These are phyloP conservation scores for Sarocladiaceae sp. DNA, from an alignment of 2,329 filamentous ascomycete species.

Conservation along the genomic window DNA sequence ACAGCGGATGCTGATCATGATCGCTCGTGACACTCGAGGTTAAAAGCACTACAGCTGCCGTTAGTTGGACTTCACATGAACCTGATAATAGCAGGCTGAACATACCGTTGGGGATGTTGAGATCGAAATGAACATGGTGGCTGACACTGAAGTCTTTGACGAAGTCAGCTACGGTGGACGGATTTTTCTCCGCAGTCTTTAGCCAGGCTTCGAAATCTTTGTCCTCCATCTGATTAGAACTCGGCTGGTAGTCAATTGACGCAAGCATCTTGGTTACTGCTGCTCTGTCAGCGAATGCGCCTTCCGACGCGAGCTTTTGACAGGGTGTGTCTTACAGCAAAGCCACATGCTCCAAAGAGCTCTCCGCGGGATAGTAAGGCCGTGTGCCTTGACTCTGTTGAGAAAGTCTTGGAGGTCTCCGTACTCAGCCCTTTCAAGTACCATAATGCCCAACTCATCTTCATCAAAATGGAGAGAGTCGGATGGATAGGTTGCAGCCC, in stretches of 20 bases:
- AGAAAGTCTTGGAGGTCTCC: not conserved
- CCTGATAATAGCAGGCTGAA: not conserved
- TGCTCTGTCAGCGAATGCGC: not conserved
- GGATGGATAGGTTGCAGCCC: not conserved
- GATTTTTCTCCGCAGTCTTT: not conserved
- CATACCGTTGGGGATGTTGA: not conserved
- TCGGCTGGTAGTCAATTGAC: not conserved
- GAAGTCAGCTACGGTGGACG: not conserved
- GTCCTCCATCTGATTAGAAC: not conserved
- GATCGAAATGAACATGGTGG: not conserved
- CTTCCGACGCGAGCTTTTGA: not conserved
- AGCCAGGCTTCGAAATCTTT: not conserved
- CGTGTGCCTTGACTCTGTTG: not conserved
- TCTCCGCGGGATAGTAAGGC: not conserved
- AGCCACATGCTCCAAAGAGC: not conserved
- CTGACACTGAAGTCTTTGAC: not conserved
- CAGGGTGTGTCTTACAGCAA: not conserved
- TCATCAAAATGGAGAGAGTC: constrained; percentile 7
- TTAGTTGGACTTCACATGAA: too few species aligned
- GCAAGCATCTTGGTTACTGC: not conserved
- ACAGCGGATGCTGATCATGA: not conserved
- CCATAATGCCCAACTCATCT: not conserved
- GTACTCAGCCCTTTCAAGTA: not conserved
- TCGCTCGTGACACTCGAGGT: not conserved
- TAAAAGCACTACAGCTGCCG: not conserved